Evolutionary conservation across 768 basidiomycete species (phyloP).

Genomic region (Gloeostereum incarnatum): DNA sequence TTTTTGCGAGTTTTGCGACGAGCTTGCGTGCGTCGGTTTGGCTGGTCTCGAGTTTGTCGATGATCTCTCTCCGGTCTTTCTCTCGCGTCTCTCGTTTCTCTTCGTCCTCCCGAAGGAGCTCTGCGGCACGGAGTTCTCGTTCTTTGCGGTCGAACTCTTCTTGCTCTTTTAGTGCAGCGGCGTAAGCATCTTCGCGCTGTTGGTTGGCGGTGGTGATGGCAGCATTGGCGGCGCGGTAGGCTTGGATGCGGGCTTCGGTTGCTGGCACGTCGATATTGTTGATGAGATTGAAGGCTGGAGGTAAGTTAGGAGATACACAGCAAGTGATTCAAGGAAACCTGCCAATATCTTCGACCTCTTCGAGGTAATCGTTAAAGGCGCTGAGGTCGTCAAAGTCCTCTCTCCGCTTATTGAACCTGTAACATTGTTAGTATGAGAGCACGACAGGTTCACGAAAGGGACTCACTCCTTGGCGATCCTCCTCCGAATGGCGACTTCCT

Average conservation of each 20-base stretch:
- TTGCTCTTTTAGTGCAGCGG: conserved; percentile 61
- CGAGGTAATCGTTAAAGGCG: conserved; percentile 91
- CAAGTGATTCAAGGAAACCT: background rate
- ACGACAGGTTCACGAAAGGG: background rate
- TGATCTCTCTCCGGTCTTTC: conserved; percentile 62
- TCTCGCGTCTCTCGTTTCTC: conserved; percentile 35
- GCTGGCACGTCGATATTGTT: conserved; percentile 73
- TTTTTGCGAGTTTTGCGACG: conserved; percentile 53
- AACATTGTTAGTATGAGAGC: conserved; percentile 1
- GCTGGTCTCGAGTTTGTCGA: conserved; percentile 75
- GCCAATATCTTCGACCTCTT: conserved; percentile 33
- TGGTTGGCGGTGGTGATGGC: conserved; percentile 76
- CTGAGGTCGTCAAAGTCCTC: conserved; percentile 81
- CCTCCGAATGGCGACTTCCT: conserved; percentile 85
- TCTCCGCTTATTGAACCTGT: conserved; percentile 87
- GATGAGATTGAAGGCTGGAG: conserved; percentile 87
- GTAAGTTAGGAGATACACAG: background rate
- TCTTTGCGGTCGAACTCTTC: conserved; percentile 74
- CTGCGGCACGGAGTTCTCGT: conserved; percentile 48
- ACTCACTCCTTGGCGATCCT: conserved; percentile 84
- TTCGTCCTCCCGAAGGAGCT: conserved; percentile 21
- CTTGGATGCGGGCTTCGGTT: conserved; percentile 78
- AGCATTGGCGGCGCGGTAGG: conserved; percentile 75
- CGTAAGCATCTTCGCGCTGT: conserved; percentile 73
- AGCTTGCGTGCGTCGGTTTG: conserved; percentile 62